phyloP scores from a whole-genome alignment of 2,329 filamentous ascomycete genomes.

The Tolypocladium pustulatum region DNA sequence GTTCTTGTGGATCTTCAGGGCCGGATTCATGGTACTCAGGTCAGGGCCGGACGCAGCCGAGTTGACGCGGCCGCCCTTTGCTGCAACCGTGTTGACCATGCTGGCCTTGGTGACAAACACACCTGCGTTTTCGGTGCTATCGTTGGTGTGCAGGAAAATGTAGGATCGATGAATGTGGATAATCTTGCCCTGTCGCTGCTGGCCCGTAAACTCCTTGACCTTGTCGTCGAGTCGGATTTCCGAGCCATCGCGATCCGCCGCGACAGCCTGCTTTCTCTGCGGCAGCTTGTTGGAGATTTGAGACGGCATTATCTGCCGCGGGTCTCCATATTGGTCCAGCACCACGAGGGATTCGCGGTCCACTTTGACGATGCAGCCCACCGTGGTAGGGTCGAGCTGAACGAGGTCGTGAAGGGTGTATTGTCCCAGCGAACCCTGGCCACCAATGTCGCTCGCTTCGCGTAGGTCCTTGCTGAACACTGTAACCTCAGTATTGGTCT shows the following conservation, averaged over 20 bases:
- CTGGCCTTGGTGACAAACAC: conserved; percentile 80
- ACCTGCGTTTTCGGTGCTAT: conserved; percentile 75
- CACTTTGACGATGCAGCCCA: conserved; percentile 88
- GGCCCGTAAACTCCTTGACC: conserved; percentile 80
- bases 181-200: conserved; percentile 78
- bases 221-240: conserved; percentile 89
- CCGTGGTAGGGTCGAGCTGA: conserved; percentile 84
- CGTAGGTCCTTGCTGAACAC: conserved; percentile 96
- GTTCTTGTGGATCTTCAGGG: conserved; percentile 60
- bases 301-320: conserved; percentile 74
- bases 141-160: conserved; percentile 79
- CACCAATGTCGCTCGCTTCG: conserved; percentile 85
- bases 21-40: conserved; percentile 85
- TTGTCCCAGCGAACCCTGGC: conserved; percentile 73
- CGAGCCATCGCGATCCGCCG: conserved; percentile 84
- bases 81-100: conserved; percentile 84
- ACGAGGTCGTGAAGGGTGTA: conserved; percentile 90
- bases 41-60: conserved; percentile 57
- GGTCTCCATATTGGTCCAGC: conserved; percentile 80
- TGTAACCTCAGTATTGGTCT: conserved; percentile 85
- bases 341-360: conserved; percentile 87
- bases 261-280: conserved; percentile 72
- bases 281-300: conserved; percentile 86
- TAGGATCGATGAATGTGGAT: conserved; percentile 91
- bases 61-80: conserved; percentile 76